Percentiles rank a stretch among this genome's conserved stretches.
phyloP scores from a whole-genome alignment of 345 rosid species.

The Trapa incisa region DNA sequence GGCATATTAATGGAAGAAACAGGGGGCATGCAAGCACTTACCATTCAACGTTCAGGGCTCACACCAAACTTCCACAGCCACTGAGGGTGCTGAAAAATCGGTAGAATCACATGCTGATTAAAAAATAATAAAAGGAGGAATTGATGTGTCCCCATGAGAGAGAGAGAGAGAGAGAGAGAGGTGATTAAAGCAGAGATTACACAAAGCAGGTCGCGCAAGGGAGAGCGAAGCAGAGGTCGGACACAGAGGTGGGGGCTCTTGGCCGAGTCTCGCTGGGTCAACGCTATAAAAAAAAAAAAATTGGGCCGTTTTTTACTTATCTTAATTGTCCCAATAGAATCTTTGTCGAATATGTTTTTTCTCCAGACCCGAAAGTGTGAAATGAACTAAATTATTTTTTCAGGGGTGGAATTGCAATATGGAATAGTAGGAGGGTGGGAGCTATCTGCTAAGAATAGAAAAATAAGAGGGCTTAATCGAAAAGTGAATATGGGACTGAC shows the following conservation, averaged over 20 bases:
- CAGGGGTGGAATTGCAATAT: not conserved
- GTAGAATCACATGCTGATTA: not conserved
- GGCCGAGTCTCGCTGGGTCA: conserved; percentile 1
- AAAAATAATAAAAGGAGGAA: not conserved
- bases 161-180: not conserved
- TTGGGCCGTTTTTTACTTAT: not conserved
- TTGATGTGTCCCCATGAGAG: not conserved
- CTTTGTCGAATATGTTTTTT: not conserved
- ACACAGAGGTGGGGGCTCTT: not conserved
- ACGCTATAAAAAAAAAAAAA: not conserved
- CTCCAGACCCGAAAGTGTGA: too few relatives aligned
- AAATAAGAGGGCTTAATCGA: not conserved
- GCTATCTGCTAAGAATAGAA: not conserved
- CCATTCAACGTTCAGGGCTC: not conserved
- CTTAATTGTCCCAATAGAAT: not conserved
- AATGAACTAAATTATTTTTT: too few relatives aligned
- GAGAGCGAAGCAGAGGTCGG: not conserved
- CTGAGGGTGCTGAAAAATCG: not conserved
- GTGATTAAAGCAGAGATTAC: not conserved
- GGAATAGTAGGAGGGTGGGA: not conserved
- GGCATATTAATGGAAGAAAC: not conserved
- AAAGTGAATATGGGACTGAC: not conserved
- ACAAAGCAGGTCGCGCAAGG: not conserved
- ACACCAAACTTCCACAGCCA: not conserved
- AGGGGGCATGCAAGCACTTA: not conserved